Conservation (phyloP, 768 basidiomycete species). For the Amyloporia xantha region DNA sequence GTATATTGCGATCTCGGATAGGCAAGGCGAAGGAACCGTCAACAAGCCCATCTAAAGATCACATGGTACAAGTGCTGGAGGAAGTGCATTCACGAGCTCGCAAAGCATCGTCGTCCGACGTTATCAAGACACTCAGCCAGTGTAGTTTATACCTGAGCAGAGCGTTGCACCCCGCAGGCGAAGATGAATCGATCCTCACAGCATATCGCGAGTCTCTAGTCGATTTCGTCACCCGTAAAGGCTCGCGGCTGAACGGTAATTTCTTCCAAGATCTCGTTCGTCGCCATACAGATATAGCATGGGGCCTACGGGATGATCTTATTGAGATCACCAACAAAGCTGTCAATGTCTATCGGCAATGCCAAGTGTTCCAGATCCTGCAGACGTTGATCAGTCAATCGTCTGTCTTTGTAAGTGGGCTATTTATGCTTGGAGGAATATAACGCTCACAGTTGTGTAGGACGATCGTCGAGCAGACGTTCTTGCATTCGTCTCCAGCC, state of each 20-base stretch:
- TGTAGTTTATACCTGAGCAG: conserved; percentile 67
- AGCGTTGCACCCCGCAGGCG: conserved; percentile 33
- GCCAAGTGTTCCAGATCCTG: conserved; percentile 69
- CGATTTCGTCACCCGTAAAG: conserved; percentile 79
- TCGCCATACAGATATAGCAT: conserved; percentile 57
- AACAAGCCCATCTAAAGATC: conserved; percentile 35
- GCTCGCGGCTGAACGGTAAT: conserved; percentile 59
- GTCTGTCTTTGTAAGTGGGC: conserved; percentile 37
- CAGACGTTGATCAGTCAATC: conserved; percentile 55
- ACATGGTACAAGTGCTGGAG: conserved; percentile 41
- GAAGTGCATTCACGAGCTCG: conserved; percentile 70
- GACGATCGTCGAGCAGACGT: conserved; percentile 35
- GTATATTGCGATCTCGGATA: conserved; percentile 69
- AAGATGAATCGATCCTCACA: conserved; percentile 38
- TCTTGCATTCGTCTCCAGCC: conserved; percentile 39
- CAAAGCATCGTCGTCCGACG: conserved; percentile 53
- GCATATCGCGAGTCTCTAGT: conserved; percentile 59
- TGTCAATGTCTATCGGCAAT: conserved; percentile 71
- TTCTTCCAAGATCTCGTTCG: conserved; percentile 79
- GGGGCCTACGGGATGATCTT: conserved; percentile 58
- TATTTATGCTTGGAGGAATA: not conserved
- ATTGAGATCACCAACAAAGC: conserved; percentile 48
- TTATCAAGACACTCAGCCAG: conserved; percentile 57
- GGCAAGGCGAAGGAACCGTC: conserved; percentile 69
- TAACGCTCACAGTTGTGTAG: conserved; percentile 18